Evolutionary conservation across 2,329 filamentous ascomycete genomes (phyloP).

Genomic region (Pseudogymnoascus sp.): DNA sequence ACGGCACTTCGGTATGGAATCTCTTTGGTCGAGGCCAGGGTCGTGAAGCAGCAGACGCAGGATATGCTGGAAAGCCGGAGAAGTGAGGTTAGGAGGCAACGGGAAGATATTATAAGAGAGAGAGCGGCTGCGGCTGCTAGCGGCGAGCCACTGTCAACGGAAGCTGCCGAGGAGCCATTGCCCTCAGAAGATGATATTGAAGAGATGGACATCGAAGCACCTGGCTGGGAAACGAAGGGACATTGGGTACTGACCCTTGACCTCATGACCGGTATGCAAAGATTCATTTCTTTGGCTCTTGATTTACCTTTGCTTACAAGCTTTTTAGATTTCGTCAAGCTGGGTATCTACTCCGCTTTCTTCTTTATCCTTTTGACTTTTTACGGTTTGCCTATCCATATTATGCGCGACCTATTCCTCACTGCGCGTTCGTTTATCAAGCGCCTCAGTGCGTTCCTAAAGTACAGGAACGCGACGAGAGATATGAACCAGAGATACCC

Average conservation of each 20-base stretch:
- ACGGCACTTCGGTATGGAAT: constrained; percentile 72
- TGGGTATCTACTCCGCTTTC: constrained; percentile 81
- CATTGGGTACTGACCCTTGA: constrained; percentile 87
- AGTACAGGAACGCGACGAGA: constrained; percentile 81
- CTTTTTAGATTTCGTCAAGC: constrained; percentile 71
- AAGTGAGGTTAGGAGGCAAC: constrained; percentile 54
- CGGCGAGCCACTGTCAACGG: constrained; percentile 30
- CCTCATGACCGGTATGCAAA: constrained; percentile 60
- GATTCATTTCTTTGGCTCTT: background rate
- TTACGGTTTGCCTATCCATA: constrained; percentile 93
- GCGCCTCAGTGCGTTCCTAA: constrained; percentile 76
- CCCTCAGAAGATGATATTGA: constrained; percentile 69
- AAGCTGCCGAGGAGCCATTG: constrained; percentile 33
- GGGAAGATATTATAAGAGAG: constrained; percentile 39
- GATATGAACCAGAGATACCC: constrained; percentile 90
- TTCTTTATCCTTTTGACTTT: constrained; percentile 89
- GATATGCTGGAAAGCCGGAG: constrained; percentile 60
- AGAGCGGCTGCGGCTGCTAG: constrained; percentile 34
- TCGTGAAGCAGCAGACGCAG: constrained; percentile 65
- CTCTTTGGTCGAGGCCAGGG: constrained; percentile 65
- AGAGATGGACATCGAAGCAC: constrained; percentile 88
- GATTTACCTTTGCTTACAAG: constrained; percentile 10
- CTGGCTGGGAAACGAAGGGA: constrained; percentile 93
- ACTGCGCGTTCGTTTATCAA: constrained; percentile 88
- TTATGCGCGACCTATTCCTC: constrained; percentile 90